Percentiles rank a stretch among this genome's conserved stretches.
phyloP scores from a whole-genome alignment of 202 grass and related monocot species.

The Schoenoplectus triqueter region DNA sequence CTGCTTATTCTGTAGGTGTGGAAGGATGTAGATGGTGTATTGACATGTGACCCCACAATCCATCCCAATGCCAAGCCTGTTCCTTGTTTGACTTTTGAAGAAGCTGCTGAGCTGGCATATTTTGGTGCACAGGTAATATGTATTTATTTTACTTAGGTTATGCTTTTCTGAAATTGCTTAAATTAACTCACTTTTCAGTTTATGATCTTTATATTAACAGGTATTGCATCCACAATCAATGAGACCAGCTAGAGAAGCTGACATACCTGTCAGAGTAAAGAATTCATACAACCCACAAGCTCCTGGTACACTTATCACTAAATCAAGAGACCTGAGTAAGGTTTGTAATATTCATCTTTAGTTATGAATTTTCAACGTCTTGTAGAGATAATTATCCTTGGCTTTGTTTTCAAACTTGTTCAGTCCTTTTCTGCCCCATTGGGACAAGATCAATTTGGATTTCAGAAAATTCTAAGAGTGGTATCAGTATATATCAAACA shows the following conservation, averaged over 20 bases:
- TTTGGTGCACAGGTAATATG: conserved; percentile 87
- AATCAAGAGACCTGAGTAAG: conserved; percentile 91
- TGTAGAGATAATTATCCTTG: not conserved
- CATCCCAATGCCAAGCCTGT: conserved; percentile 76
- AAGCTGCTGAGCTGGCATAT: conserved; percentile 98
- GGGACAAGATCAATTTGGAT: not conserved
- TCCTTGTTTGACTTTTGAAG: conserved; percentile 95
- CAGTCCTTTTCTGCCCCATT: not conserved
- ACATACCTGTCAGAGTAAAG: conserved; percentile 92
- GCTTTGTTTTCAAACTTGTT: not conserved
- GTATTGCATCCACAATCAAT: conserved; percentile 98
- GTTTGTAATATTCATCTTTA: conserved; percentile 44
- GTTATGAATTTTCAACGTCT: not conserved
- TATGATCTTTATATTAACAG: conserved; percentile 39
- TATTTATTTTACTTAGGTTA: not conserved
- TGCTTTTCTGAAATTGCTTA: conserved; percentile 14
- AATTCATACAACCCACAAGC: conserved; percentile 91
- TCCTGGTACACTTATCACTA: conserved; percentile 93
- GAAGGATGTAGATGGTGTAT: conserved; percentile 99
- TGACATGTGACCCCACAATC: conserved; percentile 98
- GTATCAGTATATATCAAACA: not conserved
- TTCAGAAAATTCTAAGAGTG: conserved; percentile 8
- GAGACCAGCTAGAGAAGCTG: conserved; percentile 86
- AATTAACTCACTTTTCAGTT: conserved; percentile 2
- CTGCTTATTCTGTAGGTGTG: conserved; percentile 62